Conservation (phyloP, 73 alveolate genomes). For the Tetrahymena malaccensis region DNA sequence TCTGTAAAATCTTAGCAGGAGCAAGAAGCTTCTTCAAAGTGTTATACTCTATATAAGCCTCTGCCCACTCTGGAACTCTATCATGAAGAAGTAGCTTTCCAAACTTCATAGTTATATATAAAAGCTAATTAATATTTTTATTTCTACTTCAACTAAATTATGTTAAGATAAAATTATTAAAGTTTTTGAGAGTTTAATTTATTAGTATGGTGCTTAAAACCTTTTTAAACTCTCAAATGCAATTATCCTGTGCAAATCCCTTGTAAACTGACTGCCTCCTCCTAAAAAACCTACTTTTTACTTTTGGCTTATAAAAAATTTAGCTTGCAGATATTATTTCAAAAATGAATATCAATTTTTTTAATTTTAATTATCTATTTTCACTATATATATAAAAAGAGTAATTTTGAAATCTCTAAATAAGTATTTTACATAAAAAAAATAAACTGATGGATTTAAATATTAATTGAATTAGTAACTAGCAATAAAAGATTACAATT, state of each 20-base stretch:
- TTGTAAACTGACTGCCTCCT: no score
- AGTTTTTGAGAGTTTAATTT: no score
- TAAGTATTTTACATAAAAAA: no score
- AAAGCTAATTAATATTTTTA: not conserved
- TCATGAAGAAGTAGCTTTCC: not conserved
- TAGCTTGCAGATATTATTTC: not conserved
- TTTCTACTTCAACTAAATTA: not conserved
- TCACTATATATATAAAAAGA: no score
- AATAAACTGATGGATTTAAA: not conserved
- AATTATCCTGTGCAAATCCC: not conserved
- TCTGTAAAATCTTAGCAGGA: not conserved
- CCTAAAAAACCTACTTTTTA: no score
- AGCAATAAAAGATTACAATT: no score
- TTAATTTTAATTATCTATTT: no score
- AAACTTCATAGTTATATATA: not conserved
- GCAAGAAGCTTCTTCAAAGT: not conserved
- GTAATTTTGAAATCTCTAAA: not conserved
- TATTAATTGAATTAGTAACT: no score
- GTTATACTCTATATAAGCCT: not conserved
- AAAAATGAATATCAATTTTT: no score
- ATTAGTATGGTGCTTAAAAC: not conserved
- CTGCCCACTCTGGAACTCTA: not conserved
- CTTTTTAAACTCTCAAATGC: not conserved
- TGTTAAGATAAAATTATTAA: not conserved
- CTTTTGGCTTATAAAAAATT: not conserved